Conservation (phyloP, 345 rosid genomes). For the Gossypium thurberi region DNA sequence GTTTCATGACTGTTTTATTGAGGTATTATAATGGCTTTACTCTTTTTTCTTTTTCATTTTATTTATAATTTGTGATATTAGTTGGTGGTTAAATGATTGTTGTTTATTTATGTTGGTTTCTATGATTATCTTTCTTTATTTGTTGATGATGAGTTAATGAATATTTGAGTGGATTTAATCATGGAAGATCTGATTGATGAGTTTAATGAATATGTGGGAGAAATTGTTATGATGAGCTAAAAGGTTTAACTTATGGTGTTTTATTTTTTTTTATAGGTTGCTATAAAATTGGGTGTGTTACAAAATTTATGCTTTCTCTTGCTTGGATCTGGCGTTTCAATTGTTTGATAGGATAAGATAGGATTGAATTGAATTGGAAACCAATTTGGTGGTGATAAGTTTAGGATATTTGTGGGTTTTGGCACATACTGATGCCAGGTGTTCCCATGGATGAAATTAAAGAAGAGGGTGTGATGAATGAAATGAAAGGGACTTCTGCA, state of each 20-base stretch:
- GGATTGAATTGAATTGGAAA: background rate
- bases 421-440: slow-evolving; percentile 40
- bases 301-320: slow-evolving; percentile 4
- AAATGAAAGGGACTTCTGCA: slow-evolving; percentile 26
- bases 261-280: slow-evolving; percentile 3
- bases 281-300: slow-evolving; percentile 2
- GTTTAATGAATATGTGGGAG: background rate
- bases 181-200: slow-evolving; percentile 22
- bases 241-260: slow-evolving; percentile 11
- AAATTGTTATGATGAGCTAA: background rate
- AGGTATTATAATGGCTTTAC: slow-evolving; percentile 20
- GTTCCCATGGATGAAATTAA: slow-evolving; percentile 42
- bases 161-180: slow-evolving; percentile 13
- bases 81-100: background rate
- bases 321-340: slow-evolving; percentile 21
- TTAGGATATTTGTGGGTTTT: slow-evolving; percentile 22
- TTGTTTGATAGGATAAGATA: slow-evolving; percentile 16
- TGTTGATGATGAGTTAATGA: slow-evolving; percentile 9
- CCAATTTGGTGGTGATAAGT: slow-evolving; percentile 20
- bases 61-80: background rate
- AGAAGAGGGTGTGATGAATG: slow-evolving; percentile 31
- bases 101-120: background rate
- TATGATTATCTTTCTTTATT: background rate
- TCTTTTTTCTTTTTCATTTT: background rate
- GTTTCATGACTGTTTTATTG: slow-evolving; percentile 18